These are phyloP conservation scores for Stemphylium beticola DNA, from an alignment of 2,329 filamentous ascomycete genomes.

Conservation along the genomic window DNA sequence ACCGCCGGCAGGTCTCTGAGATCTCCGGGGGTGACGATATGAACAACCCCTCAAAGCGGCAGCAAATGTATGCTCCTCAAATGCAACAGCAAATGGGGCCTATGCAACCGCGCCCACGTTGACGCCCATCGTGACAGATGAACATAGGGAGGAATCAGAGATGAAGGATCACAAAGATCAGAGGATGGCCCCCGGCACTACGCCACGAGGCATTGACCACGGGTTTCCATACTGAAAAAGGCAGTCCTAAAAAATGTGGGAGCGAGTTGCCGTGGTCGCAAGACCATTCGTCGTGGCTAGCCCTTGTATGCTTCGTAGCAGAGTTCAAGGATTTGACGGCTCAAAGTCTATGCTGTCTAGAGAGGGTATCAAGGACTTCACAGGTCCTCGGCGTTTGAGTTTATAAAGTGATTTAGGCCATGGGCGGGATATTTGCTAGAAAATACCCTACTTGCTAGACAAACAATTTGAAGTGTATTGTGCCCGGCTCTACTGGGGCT, in stretches of 20 bases:
- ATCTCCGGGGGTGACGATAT: conserved; percentile 62
- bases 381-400: conserved; percentile 8
- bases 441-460: conserved; percentile 17
- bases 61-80: conserved; percentile 60
- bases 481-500: background rate
- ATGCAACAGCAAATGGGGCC: conserved; percentile 55
- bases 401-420: background rate
- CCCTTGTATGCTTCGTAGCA: conserved; percentile 5
- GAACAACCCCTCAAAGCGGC: conserved; percentile 62
- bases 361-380: conserved; percentile 5
- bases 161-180: background rate
- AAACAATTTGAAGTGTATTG: conserved; percentile 8
- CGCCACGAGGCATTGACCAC: conserved; percentile 3
- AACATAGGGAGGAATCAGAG: background rate
- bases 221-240: background rate
- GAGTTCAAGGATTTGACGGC: conserved; percentile 2
- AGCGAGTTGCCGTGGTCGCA: background rate
- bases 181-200: background rate
- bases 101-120: conserved; percentile 59
- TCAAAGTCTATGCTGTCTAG: conserved; percentile 3
- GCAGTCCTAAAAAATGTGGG: background rate
- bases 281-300: conserved; percentile 10
- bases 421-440: conserved; percentile 10
- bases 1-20: conserved; percentile 66
- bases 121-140: conserved; percentile 9